Conservation (phyloP, 106 monocot species). For the Triglochin maritima region DNA sequence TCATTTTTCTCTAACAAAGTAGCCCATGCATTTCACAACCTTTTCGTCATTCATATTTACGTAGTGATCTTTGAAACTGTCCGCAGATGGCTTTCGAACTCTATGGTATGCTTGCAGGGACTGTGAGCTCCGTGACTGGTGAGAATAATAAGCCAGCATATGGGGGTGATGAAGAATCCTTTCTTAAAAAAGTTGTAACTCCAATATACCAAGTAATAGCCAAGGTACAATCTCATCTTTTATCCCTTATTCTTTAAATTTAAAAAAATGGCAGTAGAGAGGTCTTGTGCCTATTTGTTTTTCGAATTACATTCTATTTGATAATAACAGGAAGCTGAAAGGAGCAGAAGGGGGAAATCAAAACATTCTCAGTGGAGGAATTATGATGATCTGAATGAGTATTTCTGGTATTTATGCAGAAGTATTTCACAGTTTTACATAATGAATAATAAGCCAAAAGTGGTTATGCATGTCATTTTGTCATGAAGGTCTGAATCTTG, state of each 20-base stretch:
- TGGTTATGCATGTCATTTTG: neutral
- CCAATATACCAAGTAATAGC: conserved; percentile 61
- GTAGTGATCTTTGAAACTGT: no score
- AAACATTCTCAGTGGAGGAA: conserved; percentile 91
- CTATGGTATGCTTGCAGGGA: conserved; percentile 67
- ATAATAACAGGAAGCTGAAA: conserved; percentile 63
- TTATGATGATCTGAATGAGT: conserved; percentile 28
- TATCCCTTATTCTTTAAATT: neutral
- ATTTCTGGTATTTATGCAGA: conserved; percentile 47
- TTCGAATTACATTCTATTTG: neutral
- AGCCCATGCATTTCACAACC: no score
- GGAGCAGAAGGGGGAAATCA: conserved; percentile 52
- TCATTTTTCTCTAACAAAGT: no score
- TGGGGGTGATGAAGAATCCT: conserved; percentile 75
- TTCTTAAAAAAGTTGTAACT: conserved; percentile 61
- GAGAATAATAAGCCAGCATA: conserved; percentile 63
- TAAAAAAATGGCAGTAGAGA: no score
- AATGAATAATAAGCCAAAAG: no score
- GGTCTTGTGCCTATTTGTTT: no score
- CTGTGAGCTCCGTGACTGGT: conserved; percentile 60
- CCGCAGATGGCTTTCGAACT: conserved; percentile 75
- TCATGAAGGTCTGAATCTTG: conserved; percentile 45
- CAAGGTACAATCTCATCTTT: conserved; percentile 19
- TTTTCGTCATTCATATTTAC: no score
- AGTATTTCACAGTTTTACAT: neutral